Base-by-base conservation (phyloP, 2,329 filamentous ascomycete species). In the Metarhizium rileyi region DNA sequence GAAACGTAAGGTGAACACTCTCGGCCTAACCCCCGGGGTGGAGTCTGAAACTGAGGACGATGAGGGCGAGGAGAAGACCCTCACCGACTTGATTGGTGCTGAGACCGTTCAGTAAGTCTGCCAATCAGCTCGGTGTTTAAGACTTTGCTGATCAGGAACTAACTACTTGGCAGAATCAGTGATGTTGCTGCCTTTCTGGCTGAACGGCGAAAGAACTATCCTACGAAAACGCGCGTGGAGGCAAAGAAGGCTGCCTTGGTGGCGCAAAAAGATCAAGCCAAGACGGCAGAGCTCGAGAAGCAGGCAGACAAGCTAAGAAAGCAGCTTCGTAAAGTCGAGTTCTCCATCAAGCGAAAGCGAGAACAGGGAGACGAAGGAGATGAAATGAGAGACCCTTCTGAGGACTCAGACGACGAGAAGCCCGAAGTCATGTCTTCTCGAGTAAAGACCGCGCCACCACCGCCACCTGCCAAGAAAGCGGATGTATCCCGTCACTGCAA, bases 131-230 rank as follows among this genome's bases (percentile, higher is more conserved):
- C 14, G 9, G 28, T n/a, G 25, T 33, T 16, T 28, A 4, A 14
- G 23, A 16, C 18, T 20, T 22, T 5, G 20, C 14, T 6, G 6
- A 25, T 18, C 27, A 22, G n/a, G 18, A 22, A n/a, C 36, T 48
- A 5, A 48, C 42, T n/a, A 7, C 4, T 4, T n/a, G 4, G 6
- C 49, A 81, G 76, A 50, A 71, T 78, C 16, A 78, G 79, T 51
- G 90, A 96, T 61, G 75, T 96, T 49, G 77, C 81, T 23, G 79
- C 81, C 6, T 97, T 89, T 81, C 80, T 94, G 54, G 81, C 81
- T 46, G 89, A 95, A 65, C 81, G 91, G 52, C 85, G 77, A 62
- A 84, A 81, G 56, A 83, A 84, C 47, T 97, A 80, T 63, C 91
- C 91, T 2, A 96, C 90, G 2, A 80, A 81, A 63, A 80, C 80